Percentiles rank a stretch among this genome's conserved stretches.
These are phyloP conservation scores for Leishmania aethiopica DNA, from an alignment of 208 protist species.

Conservation along the genomic window DNA sequence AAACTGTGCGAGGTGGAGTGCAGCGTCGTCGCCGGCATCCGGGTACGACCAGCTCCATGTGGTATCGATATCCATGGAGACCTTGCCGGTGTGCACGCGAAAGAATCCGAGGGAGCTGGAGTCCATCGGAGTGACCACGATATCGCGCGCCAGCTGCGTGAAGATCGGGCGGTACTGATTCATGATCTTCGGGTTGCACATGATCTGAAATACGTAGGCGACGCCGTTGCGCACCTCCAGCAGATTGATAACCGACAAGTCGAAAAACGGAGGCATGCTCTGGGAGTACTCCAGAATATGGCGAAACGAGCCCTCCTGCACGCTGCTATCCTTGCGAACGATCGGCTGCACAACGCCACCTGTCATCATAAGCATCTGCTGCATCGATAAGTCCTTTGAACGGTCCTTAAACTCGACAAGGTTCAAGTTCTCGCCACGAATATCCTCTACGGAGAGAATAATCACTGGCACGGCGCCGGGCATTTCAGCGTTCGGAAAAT, in stretches of 20 bases:
- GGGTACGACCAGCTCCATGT: conserved; percentile 58
- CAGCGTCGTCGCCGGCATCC: neutral
- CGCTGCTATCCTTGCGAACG: conserved; percentile 53
- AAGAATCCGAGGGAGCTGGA: conserved; percentile 53
- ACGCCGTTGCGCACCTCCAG: conserved; percentile 69
- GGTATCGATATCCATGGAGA: conserved; percentile 57
- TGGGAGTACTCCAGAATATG: conserved; percentile 69
- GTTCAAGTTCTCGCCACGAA: conserved; percentile 72
- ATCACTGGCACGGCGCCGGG: conserved; percentile 65
- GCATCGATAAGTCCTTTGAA: conserved; percentile 65
- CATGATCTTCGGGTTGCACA: conserved; percentile 67
- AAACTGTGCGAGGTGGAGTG: conserved; percentile 37
- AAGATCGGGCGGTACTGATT: conserved; percentile 59
- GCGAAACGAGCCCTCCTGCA: conserved; percentile 59
- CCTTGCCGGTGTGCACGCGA: conserved; percentile 47
- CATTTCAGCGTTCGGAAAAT: conserved; percentile 37
- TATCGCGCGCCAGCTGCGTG: conserved; percentile 63
- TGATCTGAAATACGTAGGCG: conserved; percentile 86
- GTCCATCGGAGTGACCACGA: conserved; percentile 42
- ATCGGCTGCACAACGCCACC: conserved; percentile 61
- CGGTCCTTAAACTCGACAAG: conserved; percentile 80
- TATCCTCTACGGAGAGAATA: conserved; percentile 78
- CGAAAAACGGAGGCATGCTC: conserved; percentile 70
- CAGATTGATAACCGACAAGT: conserved; percentile 75
- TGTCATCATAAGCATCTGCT: conserved; percentile 88